Conservation (phyloP, 495 filamentous ascomycete species). For the Venustampulla echinocandica region DNA sequence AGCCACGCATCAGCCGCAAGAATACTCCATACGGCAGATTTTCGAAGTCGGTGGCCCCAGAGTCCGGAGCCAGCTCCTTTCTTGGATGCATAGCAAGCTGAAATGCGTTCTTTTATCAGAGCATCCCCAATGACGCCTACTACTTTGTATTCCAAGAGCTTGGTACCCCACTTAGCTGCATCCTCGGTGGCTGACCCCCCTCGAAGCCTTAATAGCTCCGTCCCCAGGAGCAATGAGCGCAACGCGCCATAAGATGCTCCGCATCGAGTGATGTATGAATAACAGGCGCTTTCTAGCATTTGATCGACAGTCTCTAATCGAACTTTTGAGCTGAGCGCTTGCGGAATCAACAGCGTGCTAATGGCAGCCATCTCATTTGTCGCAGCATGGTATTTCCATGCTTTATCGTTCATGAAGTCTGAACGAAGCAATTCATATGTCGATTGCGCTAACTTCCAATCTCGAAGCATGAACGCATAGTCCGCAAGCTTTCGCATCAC, state of each 20-base stretch:
- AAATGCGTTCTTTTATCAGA: conserved; percentile 73
- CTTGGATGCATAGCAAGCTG: conserved; percentile 72
- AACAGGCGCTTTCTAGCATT: conserved; percentile 77
- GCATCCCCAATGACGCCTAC: conserved; percentile 67
- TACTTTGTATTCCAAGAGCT: conserved; percentile 67
- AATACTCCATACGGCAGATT: conserved; percentile 85
- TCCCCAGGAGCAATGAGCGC: conserved; percentile 63
- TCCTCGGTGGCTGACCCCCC: conserved; percentile 76
- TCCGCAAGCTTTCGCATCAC: conserved; percentile 89
- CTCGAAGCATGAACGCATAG: conserved; percentile 90
- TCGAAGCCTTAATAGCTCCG: conserved; percentile 73
- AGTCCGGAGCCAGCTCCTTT: conserved; percentile 50
- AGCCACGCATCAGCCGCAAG: conserved; percentile 79
- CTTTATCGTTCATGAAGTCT: conserved; percentile 91
- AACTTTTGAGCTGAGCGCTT: conserved; percentile 58
- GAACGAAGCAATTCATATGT: conserved; percentile 82
- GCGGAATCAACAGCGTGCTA: conserved; percentile 65
- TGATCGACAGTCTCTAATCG: conserved; percentile 73
- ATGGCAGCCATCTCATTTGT: conserved; percentile 89
- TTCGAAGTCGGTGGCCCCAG: conserved; percentile 64
- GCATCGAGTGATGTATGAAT: conserved; percentile 85
- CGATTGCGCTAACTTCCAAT: conserved; percentile 85
- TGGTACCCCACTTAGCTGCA: conserved; percentile 74
- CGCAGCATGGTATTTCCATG: conserved; percentile 89
- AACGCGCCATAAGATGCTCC: conserved; percentile 63